These are phyloP conservation scores for Phytophthora rubi DNA, from an alignment of 352 stramenopile genomes.

Conservation along the genomic window DNA sequence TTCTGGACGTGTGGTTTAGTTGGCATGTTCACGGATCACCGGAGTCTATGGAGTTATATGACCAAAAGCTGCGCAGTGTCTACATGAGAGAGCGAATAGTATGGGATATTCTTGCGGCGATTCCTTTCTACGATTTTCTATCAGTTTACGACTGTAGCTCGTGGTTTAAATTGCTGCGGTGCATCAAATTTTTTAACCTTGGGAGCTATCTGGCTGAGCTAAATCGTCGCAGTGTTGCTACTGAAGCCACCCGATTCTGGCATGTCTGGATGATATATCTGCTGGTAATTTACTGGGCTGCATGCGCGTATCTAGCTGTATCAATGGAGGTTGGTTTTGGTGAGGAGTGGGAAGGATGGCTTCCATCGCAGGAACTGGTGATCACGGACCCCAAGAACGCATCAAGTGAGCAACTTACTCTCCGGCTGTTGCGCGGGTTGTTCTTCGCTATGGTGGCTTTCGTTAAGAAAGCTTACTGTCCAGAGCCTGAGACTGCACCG, in stretches of 20 bases:
- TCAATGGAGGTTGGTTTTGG: slow-evolving; percentile 42
- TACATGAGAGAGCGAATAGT: slow-evolving; percentile 48
- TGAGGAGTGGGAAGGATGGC: slow-evolving; percentile 51
- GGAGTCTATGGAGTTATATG: slow-evolving; percentile 54
- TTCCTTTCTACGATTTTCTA: slow-evolving; percentile 44
- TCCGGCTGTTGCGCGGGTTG: slow-evolving; percentile 44
- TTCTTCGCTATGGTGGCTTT: slow-evolving; percentile 51
- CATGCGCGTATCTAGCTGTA: slow-evolving; percentile 51
- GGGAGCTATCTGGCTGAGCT: slow-evolving; percentile 51
- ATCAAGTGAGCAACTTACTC: slow-evolving; percentile 32
- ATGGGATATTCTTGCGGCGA: slow-evolving; percentile 40
- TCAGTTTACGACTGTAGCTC: slow-evolving; percentile 20
- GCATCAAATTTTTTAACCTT: slow-evolving; percentile 52
- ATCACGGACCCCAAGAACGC: slow-evolving; percentile 33
- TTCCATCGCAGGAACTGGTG: slow-evolving; percentile 36
- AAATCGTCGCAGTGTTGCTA: slow-evolving; percentile 50
- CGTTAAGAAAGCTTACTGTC: slow-evolving; percentile 48
- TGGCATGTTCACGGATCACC: slow-evolving; percentile 36
- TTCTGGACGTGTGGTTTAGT: slow-evolving; percentile 52
- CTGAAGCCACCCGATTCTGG: slow-evolving; percentile 47
- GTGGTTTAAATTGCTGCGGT: slow-evolving; percentile 43
- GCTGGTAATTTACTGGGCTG: slow-evolving; percentile 58
- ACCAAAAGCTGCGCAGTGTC: slow-evolving; percentile 34
- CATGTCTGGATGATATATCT: slow-evolving; percentile 52
- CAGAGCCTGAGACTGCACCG: slow-evolving; percentile 30